A percentile compares a stretch with the other conserved stretches of the same genome.
phyloP scores from a whole-genome alignment of 2,329 filamentous ascomycete species.

The Raffaelea albimanens region DNA sequence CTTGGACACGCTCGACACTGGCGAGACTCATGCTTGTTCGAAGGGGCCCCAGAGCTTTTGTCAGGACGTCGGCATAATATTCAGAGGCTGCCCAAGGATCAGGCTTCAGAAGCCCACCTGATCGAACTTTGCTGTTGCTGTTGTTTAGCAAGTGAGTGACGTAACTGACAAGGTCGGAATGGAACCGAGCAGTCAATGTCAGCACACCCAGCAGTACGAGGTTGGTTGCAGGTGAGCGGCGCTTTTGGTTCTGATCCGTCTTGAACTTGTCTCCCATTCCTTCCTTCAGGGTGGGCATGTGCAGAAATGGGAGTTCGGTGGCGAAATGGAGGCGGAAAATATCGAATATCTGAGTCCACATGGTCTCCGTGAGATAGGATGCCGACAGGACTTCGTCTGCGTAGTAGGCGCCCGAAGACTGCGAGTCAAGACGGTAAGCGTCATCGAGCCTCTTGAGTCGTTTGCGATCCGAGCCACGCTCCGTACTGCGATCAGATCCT shows the following conservation, averaged over 20 bases:
- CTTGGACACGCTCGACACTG: conserved; percentile 55
- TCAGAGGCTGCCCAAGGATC: conserved; percentile 51
- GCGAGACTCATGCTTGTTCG: conserved; percentile 38
- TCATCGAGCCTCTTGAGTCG: conserved; percentile 34
- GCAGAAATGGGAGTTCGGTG: conserved; percentile 63
- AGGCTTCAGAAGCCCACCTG: conserved; percentile 21
- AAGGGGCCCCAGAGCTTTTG: conserved; percentile 37
- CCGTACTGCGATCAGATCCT: conserved; percentile 21
- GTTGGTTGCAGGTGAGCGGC: conserved; percentile 25
- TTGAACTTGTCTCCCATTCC: conserved; percentile 32
- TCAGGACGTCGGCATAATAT: conserved; percentile 53
- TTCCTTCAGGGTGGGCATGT: conserved; percentile 53
- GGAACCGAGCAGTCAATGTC: conserved; percentile 60
- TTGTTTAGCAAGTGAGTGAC: conserved; percentile 28
- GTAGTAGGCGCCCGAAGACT: conserved; percentile 23
- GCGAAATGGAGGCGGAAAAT: conserved; percentile 64
- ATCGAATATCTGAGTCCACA: conserved; percentile 62
- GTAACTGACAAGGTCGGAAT: conserved; percentile 48
- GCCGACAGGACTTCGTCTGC: conserved; percentile 53
- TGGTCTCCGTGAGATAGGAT: conserved; percentile 48
- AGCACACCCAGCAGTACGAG: conserved; percentile 57
- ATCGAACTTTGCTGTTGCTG: conserved; percentile 23
- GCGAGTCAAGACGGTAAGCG: conserved; percentile 26
- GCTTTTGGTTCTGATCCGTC: conserved; percentile 22
- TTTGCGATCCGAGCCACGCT: conserved; percentile 39